phyloP scores from a whole-genome alignment of 2,329 filamentous ascomycete species.

The Diaporthe vaccinii region DNA sequence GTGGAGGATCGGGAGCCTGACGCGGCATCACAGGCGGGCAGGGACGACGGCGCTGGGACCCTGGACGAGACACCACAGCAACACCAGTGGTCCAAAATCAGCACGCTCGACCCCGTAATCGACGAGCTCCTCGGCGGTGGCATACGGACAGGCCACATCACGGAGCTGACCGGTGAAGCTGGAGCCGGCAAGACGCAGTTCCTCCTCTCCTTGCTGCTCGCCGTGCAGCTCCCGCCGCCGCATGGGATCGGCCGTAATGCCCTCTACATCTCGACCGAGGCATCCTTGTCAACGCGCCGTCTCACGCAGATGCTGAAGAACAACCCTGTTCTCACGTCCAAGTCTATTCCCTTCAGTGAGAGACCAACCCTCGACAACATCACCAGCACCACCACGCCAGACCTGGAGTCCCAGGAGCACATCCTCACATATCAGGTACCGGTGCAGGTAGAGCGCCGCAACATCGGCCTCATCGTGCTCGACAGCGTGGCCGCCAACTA shows the following conservation, averaged over 20 bases:
- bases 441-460: slow-evolving; percentile 81
- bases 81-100: slow-evolving; percentile 72
- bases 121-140: slow-evolving; percentile 82
- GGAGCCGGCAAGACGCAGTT: slow-evolving; percentile 97
- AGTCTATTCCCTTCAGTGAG: slow-evolving; percentile 45
- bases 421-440: slow-evolving; percentile 94
- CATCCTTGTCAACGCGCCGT: slow-evolving; percentile 83
- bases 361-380: slow-evolving; percentile 80
- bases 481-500: slow-evolving; percentile 98
- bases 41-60: not conserved
- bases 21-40: slow-evolving; percentile 42
- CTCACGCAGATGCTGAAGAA: slow-evolving; percentile 81
- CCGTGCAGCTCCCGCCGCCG: slow-evolving; percentile 84
- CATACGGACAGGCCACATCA: slow-evolving; percentile 83
- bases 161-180: slow-evolving; percentile 93
- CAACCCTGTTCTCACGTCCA: slow-evolving; percentile 69
- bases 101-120: slow-evolving; percentile 81
- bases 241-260: slow-evolving; percentile 79
- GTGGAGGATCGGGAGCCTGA: slow-evolving; percentile 43
- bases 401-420: slow-evolving; percentile 95
- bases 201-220: slow-evolving; percentile 85
- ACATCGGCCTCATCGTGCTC: slow-evolving; percentile 85
- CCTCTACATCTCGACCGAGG: slow-evolving; percentile 95
- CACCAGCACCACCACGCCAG: slow-evolving; percentile 84
- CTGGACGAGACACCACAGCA: not conserved